Percentiles rank a stretch among this genome's conserved stretches.
phyloP scores from a whole-genome alignment of 106 monocot species.

The Allium fistulosum region DNA sequence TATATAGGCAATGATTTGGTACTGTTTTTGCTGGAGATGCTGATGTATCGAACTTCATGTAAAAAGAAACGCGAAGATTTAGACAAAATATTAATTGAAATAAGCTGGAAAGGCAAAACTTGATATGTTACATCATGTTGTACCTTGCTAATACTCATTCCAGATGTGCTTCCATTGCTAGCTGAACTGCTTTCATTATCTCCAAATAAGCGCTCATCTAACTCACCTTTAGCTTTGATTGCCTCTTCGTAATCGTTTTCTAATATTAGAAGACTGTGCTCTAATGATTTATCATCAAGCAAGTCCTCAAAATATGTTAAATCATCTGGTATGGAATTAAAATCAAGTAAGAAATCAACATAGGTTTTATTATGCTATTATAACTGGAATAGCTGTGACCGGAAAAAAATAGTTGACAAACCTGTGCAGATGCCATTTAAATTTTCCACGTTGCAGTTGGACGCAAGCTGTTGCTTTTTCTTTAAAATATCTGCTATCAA shows the following conservation, averaged over 20 bases:
- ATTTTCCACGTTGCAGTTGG: constrained; percentile 57
- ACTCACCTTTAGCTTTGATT: constrained; percentile 35
- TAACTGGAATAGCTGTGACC: too few species aligned
- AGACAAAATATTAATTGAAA: too few species aligned
- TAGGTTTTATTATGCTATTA: neutral
- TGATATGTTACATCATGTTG: neutral
- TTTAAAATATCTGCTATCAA: constrained; percentile 60
- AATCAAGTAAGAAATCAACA: neutral
- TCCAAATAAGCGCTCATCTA: constrained; percentile 75
- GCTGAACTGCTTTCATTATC: constrained; percentile 47
- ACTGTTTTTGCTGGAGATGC: constrained; percentile 65
- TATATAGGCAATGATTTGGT: constrained; percentile 37
- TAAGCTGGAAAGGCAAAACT: neutral
- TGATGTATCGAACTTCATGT: constrained; percentile 28
- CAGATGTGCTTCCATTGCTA: constrained; percentile 40
- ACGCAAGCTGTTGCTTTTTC: constrained; percentile 55
- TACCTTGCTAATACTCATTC: constrained; percentile 50
- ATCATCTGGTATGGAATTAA: constrained; percentile 42
- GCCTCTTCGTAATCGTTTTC: constrained; percentile 68
- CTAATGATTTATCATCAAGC: constrained; percentile 55
- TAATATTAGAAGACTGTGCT: constrained; percentile 37
- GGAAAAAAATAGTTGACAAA: neutral
- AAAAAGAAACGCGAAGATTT: constrained; percentile 3
- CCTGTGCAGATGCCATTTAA: constrained; percentile 67
- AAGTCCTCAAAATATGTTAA: constrained; percentile 77